A percentile compares a stretch with the other conserved stretches of the same genome.
Evolutionary conservation across 441 rosid species (phyloP).

Genomic region (Erodium moschatum): DNA sequence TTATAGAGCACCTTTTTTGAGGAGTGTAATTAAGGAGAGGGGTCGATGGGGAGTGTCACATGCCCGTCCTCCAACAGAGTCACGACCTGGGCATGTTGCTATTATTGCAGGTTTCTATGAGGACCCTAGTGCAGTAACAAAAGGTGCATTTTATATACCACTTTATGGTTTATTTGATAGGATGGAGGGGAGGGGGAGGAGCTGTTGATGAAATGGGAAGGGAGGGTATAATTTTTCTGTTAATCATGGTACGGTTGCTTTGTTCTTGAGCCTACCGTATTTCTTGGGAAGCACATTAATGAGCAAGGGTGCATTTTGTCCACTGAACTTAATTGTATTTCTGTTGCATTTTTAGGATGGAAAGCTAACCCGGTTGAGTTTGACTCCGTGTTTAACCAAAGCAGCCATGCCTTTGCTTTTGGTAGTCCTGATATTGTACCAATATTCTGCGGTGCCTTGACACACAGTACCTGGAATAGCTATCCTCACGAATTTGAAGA

Average conservation of each 20-base stretch:
- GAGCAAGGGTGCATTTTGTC: conserved; percentile 7
- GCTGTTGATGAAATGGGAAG: not conserved
- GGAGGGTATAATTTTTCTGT: not conserved
- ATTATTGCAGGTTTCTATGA: conserved; percentile 94
- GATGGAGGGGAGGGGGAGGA: not conserved
- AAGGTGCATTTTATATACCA: conserved; percentile 33
- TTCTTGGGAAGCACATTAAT: conserved; percentile 9
- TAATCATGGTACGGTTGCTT: not conserved
- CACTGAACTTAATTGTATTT: conserved; percentile 6
- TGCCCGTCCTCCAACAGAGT: conserved; percentile 97
- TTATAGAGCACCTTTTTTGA: conserved; percentile 81
- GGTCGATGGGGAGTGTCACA: conserved; percentile 99
- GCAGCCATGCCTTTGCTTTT: conserved; percentile 69
- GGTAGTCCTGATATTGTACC: conserved; percentile 98
- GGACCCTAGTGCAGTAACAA: conserved; percentile 98
- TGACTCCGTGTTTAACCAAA: conserved; percentile 86
- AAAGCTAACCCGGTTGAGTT: conserved; percentile 97
- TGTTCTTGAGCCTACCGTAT: conserved; percentile 4
- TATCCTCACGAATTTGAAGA: conserved; percentile 93
- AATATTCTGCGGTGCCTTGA: conserved; percentile 76
- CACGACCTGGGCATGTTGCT: conserved; percentile 94
- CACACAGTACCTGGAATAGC: conserved; percentile 76
- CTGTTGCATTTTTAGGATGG: conserved; percentile 60
- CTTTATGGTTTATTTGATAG: not conserved
- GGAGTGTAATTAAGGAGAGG: conserved; percentile 57